A percentile compares a stretch with the other conserved stretches of the same genome.
Evolutionary conservation across 139 green algal species (phyloP).

Genomic region (Zygnema circumcarinatum): DNA sequence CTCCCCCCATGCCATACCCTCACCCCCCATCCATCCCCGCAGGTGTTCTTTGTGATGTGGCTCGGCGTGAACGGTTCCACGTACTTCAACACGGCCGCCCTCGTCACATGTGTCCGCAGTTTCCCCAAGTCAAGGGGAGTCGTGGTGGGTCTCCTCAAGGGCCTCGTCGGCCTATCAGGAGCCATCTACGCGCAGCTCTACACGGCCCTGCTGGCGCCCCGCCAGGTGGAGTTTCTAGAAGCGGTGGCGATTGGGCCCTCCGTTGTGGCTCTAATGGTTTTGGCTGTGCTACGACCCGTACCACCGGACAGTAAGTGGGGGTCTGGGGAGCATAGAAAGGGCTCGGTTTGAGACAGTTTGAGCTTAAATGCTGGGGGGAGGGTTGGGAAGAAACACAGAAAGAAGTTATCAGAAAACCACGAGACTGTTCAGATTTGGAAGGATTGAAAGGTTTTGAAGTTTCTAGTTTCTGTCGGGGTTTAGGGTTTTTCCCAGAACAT

Average conservation of each 20-base stretch:
- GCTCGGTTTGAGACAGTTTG: neutral
- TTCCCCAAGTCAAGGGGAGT: conserved; percentile 79
- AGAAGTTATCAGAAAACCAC: no score
- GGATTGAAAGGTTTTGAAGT: no score
- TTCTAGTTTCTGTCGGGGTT: no score
- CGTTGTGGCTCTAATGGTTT: conserved; percentile 17
- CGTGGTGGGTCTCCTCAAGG: conserved; percentile 84
- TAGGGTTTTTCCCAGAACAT: no score
- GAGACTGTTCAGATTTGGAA: no score
- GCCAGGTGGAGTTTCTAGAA: conserved; percentile 5
- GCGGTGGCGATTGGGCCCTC: conserved; percentile 29
- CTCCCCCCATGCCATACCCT: neutral
- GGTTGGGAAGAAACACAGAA: no score
- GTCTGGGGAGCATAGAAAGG: neutral
- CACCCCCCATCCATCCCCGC: neutral
- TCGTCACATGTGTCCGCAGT: conserved; percentile 69
- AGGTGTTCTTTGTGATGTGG: conserved; percentile 40
- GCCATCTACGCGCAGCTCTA: conserved; percentile 54
- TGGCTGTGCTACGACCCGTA: conserved; percentile 17
- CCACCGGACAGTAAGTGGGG: no score
- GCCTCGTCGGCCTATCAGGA: conserved; percentile 63
- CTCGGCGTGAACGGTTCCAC: conserved; percentile 28
- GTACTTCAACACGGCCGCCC: conserved; percentile 26
- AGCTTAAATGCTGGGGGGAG: no score
- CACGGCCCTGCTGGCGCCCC: conserved; percentile 12